Base-by-base conservation (phyloP, 2,329 filamentous ascomycete genomes). In the Curvularia spicifera region DNA sequence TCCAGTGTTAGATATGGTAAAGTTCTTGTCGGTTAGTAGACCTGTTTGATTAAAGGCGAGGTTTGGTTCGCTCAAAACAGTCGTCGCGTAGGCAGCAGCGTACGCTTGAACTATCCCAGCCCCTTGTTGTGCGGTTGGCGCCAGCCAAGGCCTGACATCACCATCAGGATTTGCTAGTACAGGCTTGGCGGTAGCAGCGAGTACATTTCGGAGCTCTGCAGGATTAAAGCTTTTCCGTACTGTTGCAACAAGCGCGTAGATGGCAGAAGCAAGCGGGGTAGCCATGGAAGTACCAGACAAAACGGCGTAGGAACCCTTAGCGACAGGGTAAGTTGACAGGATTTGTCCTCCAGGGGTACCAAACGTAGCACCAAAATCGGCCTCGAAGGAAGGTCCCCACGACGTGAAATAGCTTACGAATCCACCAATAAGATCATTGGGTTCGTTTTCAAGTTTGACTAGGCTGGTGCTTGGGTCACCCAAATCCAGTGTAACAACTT, bases 381-480 rank as follows among this genome's bases (percentile, higher is more conserved):
- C 76, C 66, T 88, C 85, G 69, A 80, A 87, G 2, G 83, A 85
- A 1, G 86, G 86, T 5, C 86, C 86, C 86, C 85, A 89, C 5
- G 15, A 13, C 7, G 42, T 40, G 6, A 10, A 39, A 1, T 20
- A 5, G 33, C 51, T 47, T 3, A 40, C 3, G 3, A 28, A 29
- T 20, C 51, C 42, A 22, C 51, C 51, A 22, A n/a, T 40, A 5
- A 1, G 3, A 2, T 24, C 15, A 6, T 53, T 53, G 8, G 24
- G 35, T 3, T 15, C 6, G 1, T 20, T 1, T 12, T 18, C 35
- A 42, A 42, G 1, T 12, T 12, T 29, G 15, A 50, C 13, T 24
- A 24, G 35, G 24, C 1, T 7, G 9, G 7, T 28, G 3, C 12
- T 8, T 2, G 15, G 8, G 10, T 50, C 35, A 4, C 2, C 7